These are phyloP conservation scores for Ochromonas danica DNA, from an alignment of 108 stramenopile genomes.

Conservation along the genomic window DNA sequence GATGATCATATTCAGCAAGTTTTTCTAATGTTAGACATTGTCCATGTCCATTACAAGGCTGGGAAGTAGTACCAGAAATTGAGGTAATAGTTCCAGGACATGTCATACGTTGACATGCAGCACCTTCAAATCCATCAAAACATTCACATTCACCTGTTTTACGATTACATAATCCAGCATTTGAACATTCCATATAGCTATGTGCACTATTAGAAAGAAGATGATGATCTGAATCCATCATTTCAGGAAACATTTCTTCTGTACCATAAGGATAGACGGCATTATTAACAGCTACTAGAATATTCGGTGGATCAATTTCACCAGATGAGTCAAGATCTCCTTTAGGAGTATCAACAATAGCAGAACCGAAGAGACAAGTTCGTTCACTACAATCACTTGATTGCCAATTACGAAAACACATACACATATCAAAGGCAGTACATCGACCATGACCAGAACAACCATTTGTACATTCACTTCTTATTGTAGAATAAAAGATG, in stretches of 20 bases:
- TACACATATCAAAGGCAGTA: slow-evolving; percentile 28
- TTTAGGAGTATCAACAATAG: slow-evolving; percentile 25
- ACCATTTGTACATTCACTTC: slow-evolving; percentile 28
- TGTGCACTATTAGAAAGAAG: not conserved
- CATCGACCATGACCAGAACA: slow-evolving; percentile 31
- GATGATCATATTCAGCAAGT: not conserved
- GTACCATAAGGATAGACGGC: slow-evolving; percentile 23
- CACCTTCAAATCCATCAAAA: slow-evolving; percentile 51
- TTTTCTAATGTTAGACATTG: not conserved
- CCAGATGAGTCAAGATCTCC: slow-evolving; percentile 21
- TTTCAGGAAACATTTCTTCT: not conserved
- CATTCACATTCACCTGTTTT: slow-evolving; percentile 46
- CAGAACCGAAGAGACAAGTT: slow-evolving; percentile 8
- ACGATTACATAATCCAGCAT: slow-evolving; percentile 28
- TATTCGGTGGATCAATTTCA: not conserved
- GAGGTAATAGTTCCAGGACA: not conserved
- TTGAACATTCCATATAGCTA: slow-evolving; percentile 33
- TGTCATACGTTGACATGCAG: slow-evolving; percentile 26
- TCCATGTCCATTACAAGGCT: slow-evolving; percentile 23
- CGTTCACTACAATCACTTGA: slow-evolving; percentile 12
- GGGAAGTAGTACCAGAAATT: not conserved
- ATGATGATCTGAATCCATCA: not conserved
- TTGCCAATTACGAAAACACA: slow-evolving; percentile 27
- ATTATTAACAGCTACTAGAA: not conserved
- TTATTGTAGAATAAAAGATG: not conserved